These are phyloP conservation scores for Apiospora pterosperma DNA, from an alignment of 2,329 filamentous ascomycete genomes.

Conservation along the genomic window DNA sequence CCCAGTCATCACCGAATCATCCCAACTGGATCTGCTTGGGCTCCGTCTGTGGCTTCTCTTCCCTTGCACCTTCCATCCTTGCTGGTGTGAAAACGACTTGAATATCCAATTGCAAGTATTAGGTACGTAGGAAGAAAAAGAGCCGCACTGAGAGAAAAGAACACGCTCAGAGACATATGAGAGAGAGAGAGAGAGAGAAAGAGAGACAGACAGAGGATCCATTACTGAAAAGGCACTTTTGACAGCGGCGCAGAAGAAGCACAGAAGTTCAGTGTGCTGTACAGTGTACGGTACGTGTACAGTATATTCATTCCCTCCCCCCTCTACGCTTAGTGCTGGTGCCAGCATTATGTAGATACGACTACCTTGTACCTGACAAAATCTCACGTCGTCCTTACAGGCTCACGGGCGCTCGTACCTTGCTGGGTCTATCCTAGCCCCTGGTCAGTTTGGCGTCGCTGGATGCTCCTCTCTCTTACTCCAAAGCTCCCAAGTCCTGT, in stretches of 20 bases:
- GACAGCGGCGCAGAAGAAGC: not conserved
- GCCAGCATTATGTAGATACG: slow-evolving; percentile 1
- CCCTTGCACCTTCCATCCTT: not conserved
- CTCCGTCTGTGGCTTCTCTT: not conserved
- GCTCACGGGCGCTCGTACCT: slow-evolving; percentile 2
- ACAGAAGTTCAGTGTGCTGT: not conserved
- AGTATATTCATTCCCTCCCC: no score
- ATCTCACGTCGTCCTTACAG: slow-evolving; percentile 4
- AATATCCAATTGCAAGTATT: not conserved
- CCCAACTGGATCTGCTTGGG: not conserved
- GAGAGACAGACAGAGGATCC: not conserved
- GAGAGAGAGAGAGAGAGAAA: not conserved
- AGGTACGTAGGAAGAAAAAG: not conserved
- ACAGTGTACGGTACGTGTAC: slow-evolving; percentile 1
- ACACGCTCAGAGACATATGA: not conserved
- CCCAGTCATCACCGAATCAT: not conserved
- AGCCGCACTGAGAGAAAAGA: not conserved
- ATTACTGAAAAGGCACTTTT: not conserved
- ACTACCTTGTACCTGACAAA: not conserved
- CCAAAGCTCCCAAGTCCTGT: not conserved
- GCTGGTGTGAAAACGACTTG: not conserved
- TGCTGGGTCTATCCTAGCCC: slow-evolving; percentile 8
- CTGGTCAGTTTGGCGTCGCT: not conserved
- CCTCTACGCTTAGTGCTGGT: not conserved
- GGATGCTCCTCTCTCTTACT: not conserved